Base-by-base conservation (phyloP, 768 basidiomycete genomes). In the Agaricus blazei region DNA sequence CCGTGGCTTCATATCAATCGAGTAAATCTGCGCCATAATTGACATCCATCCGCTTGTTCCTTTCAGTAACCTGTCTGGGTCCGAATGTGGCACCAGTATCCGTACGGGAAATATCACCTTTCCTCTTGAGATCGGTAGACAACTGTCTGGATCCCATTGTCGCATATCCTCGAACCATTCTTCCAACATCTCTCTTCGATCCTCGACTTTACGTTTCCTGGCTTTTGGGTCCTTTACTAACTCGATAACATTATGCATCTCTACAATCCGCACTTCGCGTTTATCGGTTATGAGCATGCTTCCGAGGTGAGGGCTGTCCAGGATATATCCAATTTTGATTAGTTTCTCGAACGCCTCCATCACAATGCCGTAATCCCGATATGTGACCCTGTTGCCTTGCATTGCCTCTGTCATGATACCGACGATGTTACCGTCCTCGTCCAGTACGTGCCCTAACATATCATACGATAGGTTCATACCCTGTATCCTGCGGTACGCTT, bases 341-440 rank as follows among this genome's bases (percentile, higher is more conserved):
- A 55, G 47, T n/a, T 15, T 41, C 1, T 15, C 38, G n/a, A 55
- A 27, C 8, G 54, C 29, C 3, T 19, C 9, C n/a, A 31, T 19
- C 15, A 55, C 47, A 2, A 55, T 29, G 19, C 8, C 5, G 3
- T 14, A 27, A 41, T 55, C 54, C 5, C 29, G 26, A 4, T 23
- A 23, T 28, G 19, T 15, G 26, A 55, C 9, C 7, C 6, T 5
- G 5, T 47, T 37, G 7, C 54, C 54, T 4, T 14, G 0, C 54
- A 55, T 55, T 7, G 28, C 27, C 24, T 55, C 54, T 14, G 54
- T 55, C 40, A 55, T 48, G 31, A 48, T 40, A 19, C 54, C 54
- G 26, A 55, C 29, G 8, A 55, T 24, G 9, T 48, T 48, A 1
- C 40, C 54, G 3, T 48, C 15, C 24, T 55, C 54, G 23, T 55